These are phyloP conservation scores for Arthrinium phaeospermum DNA, from an alignment of 2,329 filamentous ascomycete species.

Conservation along the genomic window DNA sequence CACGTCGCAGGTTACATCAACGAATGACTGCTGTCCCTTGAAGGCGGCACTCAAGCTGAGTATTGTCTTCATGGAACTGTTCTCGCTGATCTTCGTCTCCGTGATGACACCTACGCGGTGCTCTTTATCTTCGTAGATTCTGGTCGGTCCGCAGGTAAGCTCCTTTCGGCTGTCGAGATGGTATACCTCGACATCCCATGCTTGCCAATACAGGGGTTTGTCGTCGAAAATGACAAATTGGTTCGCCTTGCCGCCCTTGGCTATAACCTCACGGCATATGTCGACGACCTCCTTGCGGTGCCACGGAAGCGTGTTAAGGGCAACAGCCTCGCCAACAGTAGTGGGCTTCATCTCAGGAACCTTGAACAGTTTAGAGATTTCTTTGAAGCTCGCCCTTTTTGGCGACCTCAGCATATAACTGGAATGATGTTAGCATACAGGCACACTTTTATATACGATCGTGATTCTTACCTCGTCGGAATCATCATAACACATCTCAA, in stretches of 20 bases:
- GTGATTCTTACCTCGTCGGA: constrained; percentile 70
- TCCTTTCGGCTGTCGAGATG: constrained; percentile 87
- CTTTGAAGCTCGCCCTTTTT: constrained; percentile 73
- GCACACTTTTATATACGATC: background rate
- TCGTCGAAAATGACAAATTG: constrained; percentile 96
- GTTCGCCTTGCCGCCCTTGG: constrained; percentile 77
- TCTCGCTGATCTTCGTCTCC: constrained; percentile 84
- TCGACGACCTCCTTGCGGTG: constrained; percentile 75
- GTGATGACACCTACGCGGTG: constrained; percentile 84
- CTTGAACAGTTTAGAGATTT: constrained; percentile 72
- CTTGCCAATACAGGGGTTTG: constrained; percentile 96
- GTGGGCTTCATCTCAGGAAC: constrained; percentile 53
- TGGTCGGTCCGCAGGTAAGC: constrained; percentile 70
- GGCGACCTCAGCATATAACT: constrained; percentile 85
- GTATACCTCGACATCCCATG: constrained; percentile 97
- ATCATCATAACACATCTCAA: constrained; percentile 98
- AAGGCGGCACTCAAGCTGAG: constrained; percentile 78
- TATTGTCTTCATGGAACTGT: constrained; percentile 85
- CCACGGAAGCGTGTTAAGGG: constrained; percentile 90
- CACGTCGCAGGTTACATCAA: constrained; percentile 85
- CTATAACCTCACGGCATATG: constrained; percentile 78
- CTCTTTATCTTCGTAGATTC: constrained; percentile 72
- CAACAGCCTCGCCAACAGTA: constrained; percentile 58
- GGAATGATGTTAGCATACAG: constrained; percentile 31
- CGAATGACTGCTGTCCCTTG: constrained; percentile 67